phyloP scores from a whole-genome alignment of 1,139 yeast genomes.

The Hyphopichia pseudoburtonii region DNA sequence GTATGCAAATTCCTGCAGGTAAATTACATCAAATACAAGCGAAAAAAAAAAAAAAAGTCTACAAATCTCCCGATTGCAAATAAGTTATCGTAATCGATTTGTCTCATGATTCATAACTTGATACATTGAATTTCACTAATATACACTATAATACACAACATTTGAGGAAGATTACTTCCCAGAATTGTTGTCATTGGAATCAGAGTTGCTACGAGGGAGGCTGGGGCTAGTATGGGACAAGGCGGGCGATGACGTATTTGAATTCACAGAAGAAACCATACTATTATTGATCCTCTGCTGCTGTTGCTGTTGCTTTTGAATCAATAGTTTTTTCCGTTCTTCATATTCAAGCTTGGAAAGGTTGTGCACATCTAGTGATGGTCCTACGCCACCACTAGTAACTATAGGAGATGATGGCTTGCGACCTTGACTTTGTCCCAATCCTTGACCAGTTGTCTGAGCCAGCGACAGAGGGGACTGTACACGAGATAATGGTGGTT shows the following conservation, averaged over 20 bases:
- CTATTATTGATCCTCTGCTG: slow-evolving; percentile 2
- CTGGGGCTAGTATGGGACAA: slow-evolving; percentile 4
- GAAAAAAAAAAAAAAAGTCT: no score
- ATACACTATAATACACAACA: slow-evolving; percentile 1
- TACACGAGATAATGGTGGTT: neutral
- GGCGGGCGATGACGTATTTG: slow-evolving; percentile 3
- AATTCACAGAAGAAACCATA: neutral
- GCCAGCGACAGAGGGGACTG: slow-evolving; percentile 1
- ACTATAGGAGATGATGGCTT: neutral
- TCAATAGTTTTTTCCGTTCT: slow-evolving; percentile 4
- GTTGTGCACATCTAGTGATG: neutral
- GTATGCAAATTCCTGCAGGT: neutral
- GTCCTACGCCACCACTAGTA: neutral
- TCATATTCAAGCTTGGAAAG: slow-evolving; percentile 4
- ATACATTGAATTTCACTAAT: no score
- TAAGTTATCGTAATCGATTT: no score
- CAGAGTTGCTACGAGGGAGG: neutral
- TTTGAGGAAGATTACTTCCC: neutral
- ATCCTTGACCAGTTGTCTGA: neutral
- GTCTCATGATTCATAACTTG: no score
- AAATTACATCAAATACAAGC: neutral
- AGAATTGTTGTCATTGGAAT: neutral
- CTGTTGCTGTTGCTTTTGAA: slow-evolving; percentile 6
- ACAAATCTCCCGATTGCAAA: no score
- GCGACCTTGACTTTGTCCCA: neutral